Conservation (phyloP, 208 protist species). For the Spongospora subterranea region DNA sequence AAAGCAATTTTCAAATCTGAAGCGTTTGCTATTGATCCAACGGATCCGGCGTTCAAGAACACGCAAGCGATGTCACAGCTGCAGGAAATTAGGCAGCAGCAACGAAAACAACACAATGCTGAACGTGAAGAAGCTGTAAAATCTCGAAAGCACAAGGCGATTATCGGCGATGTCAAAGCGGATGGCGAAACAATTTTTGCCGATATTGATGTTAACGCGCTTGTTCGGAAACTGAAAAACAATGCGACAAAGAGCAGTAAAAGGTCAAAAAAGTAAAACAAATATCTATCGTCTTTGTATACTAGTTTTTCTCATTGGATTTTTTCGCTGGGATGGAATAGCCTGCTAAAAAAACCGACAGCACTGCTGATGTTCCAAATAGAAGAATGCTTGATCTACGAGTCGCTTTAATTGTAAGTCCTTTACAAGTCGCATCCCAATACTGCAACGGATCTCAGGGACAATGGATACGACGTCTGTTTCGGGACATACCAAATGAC, state of each 20-base stretch:
- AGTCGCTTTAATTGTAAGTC: neutral
- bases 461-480: neutral
- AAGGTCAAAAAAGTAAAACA: neutral
- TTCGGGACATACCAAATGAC: constrained; percentile 55
- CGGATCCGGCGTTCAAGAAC: constrained; percentile 51
- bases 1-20: constrained; percentile 22
- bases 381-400: neutral
- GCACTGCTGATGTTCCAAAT: constrained; percentile 20
- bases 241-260: neutral
- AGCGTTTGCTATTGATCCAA: constrained; percentile 41
- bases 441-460: neutral
- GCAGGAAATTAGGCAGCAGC: constrained; percentile 13
- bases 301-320: neutral
- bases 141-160: neutral
- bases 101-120: neutral
- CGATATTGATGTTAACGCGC: neutral
- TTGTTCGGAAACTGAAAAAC: constrained; percentile 12
- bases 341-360: neutral
- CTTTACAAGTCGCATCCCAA: constrained; percentile 42
- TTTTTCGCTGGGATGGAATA: neutral
- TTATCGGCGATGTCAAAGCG: neutral
- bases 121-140: neutral
- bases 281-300: neutral
- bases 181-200: neutral
- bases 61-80: neutral